Conservation (phyloP, 140 eudicot genomes). For the Bidens hawaiensis region DNA sequence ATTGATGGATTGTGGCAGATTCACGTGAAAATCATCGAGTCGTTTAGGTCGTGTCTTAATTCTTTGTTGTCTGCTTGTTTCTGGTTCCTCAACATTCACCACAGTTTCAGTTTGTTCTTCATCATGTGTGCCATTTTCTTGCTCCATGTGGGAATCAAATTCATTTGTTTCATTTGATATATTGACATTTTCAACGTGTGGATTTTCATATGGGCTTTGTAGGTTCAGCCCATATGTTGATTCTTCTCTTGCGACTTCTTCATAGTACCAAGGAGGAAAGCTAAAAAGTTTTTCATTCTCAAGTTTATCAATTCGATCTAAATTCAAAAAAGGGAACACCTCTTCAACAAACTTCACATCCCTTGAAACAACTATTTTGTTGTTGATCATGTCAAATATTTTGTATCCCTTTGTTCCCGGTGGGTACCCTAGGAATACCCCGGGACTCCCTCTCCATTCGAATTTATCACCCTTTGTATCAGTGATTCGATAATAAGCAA, state of each 20-base stretch:
- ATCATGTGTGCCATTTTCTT: not conserved
- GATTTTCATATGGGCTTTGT: not conserved
- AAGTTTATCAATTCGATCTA: not conserved
- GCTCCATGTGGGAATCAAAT: not conserved
- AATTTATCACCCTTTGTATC: not conserved
- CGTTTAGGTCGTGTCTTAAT: not conserved
- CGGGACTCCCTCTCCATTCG: not conserved
- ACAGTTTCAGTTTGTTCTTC: not conserved
- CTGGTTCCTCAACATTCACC: not conserved
- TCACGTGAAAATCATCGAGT: not conserved
- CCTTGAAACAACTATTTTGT: not conserved
- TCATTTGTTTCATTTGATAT: not conserved
- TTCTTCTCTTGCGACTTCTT: not conserved
- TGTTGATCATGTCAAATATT: not conserved
- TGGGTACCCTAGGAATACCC: not conserved
- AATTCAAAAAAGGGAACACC: not conserved
- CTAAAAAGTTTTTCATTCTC: not conserved
- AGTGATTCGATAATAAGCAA: slow-evolving; percentile 1
- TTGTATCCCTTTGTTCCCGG: slow-evolving; percentile 1
- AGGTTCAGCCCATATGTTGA: not conserved
- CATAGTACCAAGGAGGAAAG: not conserved
- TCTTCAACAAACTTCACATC: not conserved
- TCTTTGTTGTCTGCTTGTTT: not conserved
- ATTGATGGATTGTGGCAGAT: not conserved
- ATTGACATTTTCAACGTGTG: not conserved